Evolutionary conservation across 2,329 filamentous ascomycete species (phyloP).

Genomic region (Ascosphaera apis): DNA sequence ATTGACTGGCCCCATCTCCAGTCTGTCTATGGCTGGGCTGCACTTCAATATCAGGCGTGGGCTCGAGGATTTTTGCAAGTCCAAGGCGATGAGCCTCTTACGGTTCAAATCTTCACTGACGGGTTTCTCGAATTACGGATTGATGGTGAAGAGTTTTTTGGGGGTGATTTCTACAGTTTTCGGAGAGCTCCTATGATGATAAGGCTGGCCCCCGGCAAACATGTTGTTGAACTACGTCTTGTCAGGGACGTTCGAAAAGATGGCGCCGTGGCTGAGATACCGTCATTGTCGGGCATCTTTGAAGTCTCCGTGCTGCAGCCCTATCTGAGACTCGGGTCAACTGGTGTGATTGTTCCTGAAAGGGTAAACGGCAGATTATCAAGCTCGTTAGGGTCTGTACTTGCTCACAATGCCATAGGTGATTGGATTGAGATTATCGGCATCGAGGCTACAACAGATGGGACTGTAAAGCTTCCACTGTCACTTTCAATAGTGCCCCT

Average conservation of each 20-base stretch:
- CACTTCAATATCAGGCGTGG: constrained; percentile 36
- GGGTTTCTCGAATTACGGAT: constrained; percentile 30
- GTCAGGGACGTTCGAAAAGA: constrained; percentile 33
- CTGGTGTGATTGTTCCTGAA: constrained; percentile 26
- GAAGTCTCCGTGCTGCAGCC: too few relatives aligned
- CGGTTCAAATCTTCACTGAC: constrained; percentile 23
- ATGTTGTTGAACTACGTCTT: constrained; percentile 29
- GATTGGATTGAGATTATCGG: constrained; percentile 7
- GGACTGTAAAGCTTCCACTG: too few relatives aligned
- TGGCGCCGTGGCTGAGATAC: constrained; percentile 27
- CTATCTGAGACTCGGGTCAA: too few relatives aligned
- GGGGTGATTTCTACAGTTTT: constrained; percentile 33
- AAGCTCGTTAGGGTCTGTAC: constrained; percentile 25
- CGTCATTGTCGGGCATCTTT: too few relatives aligned
- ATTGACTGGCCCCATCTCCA: constrained; percentile 32
- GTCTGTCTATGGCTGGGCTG: constrained; percentile 34
- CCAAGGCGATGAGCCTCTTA: constrained; percentile 9
- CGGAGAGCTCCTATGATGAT: constrained; percentile 27
- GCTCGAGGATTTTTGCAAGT: constrained; percentile 26
- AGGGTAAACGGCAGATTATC: constrained; percentile 25
- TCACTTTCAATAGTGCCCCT: constrained; percentile 5
- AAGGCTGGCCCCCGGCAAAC: constrained; percentile 25
- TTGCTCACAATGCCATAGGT: constrained; percentile 23
- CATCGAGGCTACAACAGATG: constrained; percentile 7
- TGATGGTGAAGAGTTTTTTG: constrained; percentile 29